Evolutionary conservation across 2,329 filamentous ascomycete species (phyloP), one percentile per base, ranked within the genome.

Genomic region (Sphaerostilbella broomeana): DNA sequence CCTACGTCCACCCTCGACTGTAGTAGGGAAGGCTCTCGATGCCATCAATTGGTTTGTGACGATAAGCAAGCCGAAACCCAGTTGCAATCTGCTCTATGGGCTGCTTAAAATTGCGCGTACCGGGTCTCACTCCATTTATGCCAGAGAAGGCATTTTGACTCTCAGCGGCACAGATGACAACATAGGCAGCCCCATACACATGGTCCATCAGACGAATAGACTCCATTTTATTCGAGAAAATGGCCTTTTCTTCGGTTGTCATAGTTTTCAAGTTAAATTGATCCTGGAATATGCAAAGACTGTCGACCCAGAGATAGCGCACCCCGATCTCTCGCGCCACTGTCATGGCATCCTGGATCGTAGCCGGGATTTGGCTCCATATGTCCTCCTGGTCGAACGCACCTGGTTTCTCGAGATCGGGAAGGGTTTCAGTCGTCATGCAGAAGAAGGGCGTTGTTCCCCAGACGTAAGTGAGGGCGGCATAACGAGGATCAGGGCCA

Each of bases 291-390:
- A 35, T 26, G 17, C 33, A 35, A 5, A 35, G 33, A n/a, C 19
- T 25, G 12, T 35, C 33, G 4, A 35, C 24, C 33, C 33, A 35
- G 10, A 35, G 33, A 18, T 35, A 26, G 33, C 19, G 33, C 2
- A 40, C 18, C 10, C 31, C 41, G 17, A 43, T 19, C 19, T 29
- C 18, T n/a, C 30, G 25, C 8, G 28, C 16, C 8, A 34, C 18
- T 5, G 6, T 15, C 8, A 40, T 35, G 16, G 41, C 30, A n/a
- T 43, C 35, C 22, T 25, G 35, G 20, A 35, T 39, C 11, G 32
- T 38, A 10, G 25, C 16, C 17, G 30, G 40, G n/a, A 45, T 28
- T n/a, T 20, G 20, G 21, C 15, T 25, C 18, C 18, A 19, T 19
- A 19, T 19, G n/a, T 33, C 18, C 30, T 19, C 11, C 18, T n/a